Conservation (phyloP, 164 flowering plant genomes). For the Paratinospora sagittata region DNA sequence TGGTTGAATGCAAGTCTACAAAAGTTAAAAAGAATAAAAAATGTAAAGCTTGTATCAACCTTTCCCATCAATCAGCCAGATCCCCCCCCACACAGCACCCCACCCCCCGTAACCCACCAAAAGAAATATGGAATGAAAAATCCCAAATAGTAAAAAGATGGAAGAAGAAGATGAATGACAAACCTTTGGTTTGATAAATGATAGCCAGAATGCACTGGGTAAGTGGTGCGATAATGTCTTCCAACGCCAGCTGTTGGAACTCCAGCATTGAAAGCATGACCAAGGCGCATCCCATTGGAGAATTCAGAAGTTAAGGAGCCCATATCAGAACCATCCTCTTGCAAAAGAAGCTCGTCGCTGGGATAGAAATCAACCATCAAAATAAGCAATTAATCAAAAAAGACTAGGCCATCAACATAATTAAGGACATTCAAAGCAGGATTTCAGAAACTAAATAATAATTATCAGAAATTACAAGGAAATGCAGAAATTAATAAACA, state of each 20-base stretch:
- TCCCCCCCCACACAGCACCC: background rate
- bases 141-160: background rate
- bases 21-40: no score
- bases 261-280: constrained; percentile 29
- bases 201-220: constrained; percentile 25
- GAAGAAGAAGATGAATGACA: background rate
- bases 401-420: no score
- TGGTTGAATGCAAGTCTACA: no score
- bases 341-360: constrained; percentile 91
- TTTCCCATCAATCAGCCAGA: background rate
- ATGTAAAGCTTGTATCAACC: no score
- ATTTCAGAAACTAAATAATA: no score
- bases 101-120: background rate
- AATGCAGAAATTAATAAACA: background rate
- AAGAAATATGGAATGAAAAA: background rate
- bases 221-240: constrained; percentile 30
- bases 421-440: no score
- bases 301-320: constrained; percentile 44
- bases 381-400: background rate
- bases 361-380: constrained; percentile 8
- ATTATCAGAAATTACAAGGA: background rate
- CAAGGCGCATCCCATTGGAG: constrained; percentile 42
- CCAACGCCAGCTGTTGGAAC: constrained; percentile 40
- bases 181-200: constrained; percentile 48
- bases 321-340: constrained; percentile 65